Base-by-base conservation (phyloP, 2,329 filamentous ascomycete species). In the Colletotrichum sp. region DNA sequence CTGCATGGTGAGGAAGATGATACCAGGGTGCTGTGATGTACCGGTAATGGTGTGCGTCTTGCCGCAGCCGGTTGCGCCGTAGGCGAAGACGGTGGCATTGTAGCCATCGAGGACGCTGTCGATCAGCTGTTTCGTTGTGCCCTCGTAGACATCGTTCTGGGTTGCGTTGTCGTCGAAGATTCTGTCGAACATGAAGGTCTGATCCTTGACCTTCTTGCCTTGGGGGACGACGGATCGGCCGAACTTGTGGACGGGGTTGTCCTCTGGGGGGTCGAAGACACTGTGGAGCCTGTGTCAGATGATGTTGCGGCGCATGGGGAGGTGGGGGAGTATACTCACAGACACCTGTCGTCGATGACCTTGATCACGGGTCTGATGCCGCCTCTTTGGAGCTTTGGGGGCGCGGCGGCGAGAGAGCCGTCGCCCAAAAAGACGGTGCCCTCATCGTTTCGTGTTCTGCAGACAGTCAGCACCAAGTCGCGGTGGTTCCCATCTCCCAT, bases 1-100 rank as follows among this genome's bases (percentile, higher is more conserved):
- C 85, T 99, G 96, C 96, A 99, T 99, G 1, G 97, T 99, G 81
- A 99, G 88, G 86, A 99, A 99, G 83, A 99, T 99, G 81, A 99
- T 99, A 73, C 97, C 97, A 0, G 97, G 97, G 82, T 98, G 94
- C 83, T 98, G 95, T 3, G 95, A 87, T 0, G 96, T 98, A 79
- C 97, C 97, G 5, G 94, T 95, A 81, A 99, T 99, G 12, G 97
- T 99, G 85, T 99, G 97, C 28, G 97, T 99, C 88, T 99, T 99
- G 85, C 97, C 97, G 85, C 97, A 99, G 52, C 97, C 97, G 1
- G 97, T 99, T 52, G 97, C 97, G 80, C 97, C 97, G 85, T 99
- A 99, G 66, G 97, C 97, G 84, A 99, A 99, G 6, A 99, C 97
- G 0, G 97, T 99, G 64, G 97, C 97, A 88, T 99, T 99, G 89